phyloP scores from a whole-genome alignment of 202 grass and related monocot genomes.

The Carex arenaria region DNA sequence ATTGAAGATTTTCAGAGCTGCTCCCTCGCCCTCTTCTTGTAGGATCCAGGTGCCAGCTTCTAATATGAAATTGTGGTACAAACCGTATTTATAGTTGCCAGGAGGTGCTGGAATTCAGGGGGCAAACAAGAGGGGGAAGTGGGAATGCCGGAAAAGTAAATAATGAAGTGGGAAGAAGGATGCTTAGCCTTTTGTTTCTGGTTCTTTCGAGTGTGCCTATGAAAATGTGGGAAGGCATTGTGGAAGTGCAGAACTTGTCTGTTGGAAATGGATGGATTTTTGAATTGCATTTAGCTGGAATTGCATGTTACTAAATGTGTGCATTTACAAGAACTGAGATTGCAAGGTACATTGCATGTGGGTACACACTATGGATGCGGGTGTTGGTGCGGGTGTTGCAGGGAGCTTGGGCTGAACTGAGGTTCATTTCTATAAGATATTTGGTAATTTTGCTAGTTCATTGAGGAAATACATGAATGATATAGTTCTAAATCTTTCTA shows the following conservation, averaged over 20 bases:
- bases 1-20: slow-evolving; percentile 63
- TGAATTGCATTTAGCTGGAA: slow-evolving; percentile 1
- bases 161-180: slow-evolving; percentile 46
- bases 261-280: slow-evolving; percentile 80
- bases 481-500: neutral
- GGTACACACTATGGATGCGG: neutral
- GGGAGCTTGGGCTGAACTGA: neutral
- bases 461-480: neutral
- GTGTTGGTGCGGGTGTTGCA: neutral
- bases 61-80: slow-evolving; percentile 77
- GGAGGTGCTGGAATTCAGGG: slow-evolving; percentile 70
- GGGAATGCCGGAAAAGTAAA: slow-evolving; percentile 4
- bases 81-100: slow-evolving; percentile 57
- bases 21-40: slow-evolving; percentile 40
- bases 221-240: slow-evolving; percentile 53
- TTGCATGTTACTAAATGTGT: neutral
- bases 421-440: neutral
- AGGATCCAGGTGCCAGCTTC: slow-evolving; percentile 74
- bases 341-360: neutral
- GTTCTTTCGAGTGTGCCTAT: slow-evolving; percentile 54
- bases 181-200: slow-evolving; percentile 44
- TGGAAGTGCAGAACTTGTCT: slow-evolving; percentile 71
- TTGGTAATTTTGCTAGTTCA: neutral
- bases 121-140: slow-evolving; percentile 44
- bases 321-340: neutral